Evolutionary conservation across 768 basidiomycete genomes (phyloP), one percentile per base, ranked within the genome.

Genomic region (Auriscalpium microsporum): DNA sequence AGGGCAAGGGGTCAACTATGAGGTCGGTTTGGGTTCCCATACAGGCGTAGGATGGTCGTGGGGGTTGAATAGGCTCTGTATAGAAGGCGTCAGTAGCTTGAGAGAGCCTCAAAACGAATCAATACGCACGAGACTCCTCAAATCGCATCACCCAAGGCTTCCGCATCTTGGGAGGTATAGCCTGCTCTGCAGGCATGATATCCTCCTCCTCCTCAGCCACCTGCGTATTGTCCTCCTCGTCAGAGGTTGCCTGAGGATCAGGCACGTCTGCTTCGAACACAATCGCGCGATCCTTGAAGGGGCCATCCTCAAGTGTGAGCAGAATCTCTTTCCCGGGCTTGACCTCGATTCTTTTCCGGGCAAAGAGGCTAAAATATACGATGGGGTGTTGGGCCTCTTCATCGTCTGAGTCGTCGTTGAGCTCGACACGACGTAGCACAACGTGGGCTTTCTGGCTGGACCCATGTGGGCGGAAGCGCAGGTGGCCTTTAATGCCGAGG

Each of bases 311-410:
- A 28, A 87, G 71, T 7, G 83, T 75, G 53, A 87, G 74, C 48
- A 86, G 73, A 51, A 87, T 79, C 69, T 84, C 82, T 68, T 84
- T 84, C 55, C 85, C 85, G 11, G 84, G 80, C 64, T 78, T 84
- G 62, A 85, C 78, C 64, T 81, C 81, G 65, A 87, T 82, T 57
- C 80, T 72, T 72, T 87, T 87, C 62, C 78, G 76, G 4, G 86
- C 82, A 65, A 84, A 83, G 11, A 87, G 71, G 64, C 76, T 79
- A 64, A 84, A 87, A 66, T 77, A 79, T 40, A 78, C 75, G 54
- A 77, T 64, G 33, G 66, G 63, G 17, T 61, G 53, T 19, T 67
- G 66, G n/a, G 71, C 68, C 10, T 65, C 74, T 51, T 74, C 74
- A 52, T 75, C 76, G 53, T 63, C 67, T 10, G 77, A 69, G 60